These are phyloP conservation scores for Rhizopogon vinicolor DNA, from an alignment of 768 basidiomycete species.

Conservation along the genomic window DNA sequence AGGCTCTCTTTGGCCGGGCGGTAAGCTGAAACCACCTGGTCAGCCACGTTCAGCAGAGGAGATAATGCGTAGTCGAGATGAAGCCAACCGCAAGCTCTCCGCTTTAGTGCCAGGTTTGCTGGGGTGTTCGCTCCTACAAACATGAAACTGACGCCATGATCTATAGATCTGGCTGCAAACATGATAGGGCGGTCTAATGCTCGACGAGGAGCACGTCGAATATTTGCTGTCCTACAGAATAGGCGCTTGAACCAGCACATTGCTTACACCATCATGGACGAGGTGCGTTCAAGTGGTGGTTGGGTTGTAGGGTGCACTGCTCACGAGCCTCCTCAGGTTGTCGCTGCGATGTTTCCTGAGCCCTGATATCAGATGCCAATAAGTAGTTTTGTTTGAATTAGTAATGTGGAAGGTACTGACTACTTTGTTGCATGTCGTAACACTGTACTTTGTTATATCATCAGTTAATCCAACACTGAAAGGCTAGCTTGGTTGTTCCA, in stretches of 20 bases:
- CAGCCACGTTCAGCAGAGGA: conserved; percentile 76
- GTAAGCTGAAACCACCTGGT: conserved; percentile 56
- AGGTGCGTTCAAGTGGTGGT: conserved; percentile 45
- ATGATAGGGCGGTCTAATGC: conserved; percentile 99
- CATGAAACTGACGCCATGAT: neutral
- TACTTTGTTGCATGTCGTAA: neutral
- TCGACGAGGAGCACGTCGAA: conserved; percentile 83
- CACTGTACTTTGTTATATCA: too few relatives aligned
- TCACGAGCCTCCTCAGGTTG: conserved; percentile 35
- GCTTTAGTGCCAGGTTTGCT: conserved; percentile 81
- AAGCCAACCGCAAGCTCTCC: conserved; percentile 87
- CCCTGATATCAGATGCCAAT: conserved; percentile 1
- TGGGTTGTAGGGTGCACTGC: neutral
- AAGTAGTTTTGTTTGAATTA: neutral
- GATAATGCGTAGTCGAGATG: conserved; percentile 73
- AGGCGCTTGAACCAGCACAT: conserved; percentile 93
- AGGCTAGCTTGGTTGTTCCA: neutral
- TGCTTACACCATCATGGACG: conserved; percentile 82
- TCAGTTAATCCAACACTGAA: neutral
- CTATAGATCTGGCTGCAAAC: conserved; percentile 85
- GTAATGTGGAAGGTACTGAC: neutral
- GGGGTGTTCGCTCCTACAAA: conserved; percentile 6
- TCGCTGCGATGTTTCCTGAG: conserved; percentile 61
- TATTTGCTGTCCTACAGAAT: conserved; percentile 94
- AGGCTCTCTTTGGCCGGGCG: conserved; percentile 83